Base-by-base conservation (phyloP, 2,329 filamentous ascomycete species). In the Cladosporium sp. region DNA sequence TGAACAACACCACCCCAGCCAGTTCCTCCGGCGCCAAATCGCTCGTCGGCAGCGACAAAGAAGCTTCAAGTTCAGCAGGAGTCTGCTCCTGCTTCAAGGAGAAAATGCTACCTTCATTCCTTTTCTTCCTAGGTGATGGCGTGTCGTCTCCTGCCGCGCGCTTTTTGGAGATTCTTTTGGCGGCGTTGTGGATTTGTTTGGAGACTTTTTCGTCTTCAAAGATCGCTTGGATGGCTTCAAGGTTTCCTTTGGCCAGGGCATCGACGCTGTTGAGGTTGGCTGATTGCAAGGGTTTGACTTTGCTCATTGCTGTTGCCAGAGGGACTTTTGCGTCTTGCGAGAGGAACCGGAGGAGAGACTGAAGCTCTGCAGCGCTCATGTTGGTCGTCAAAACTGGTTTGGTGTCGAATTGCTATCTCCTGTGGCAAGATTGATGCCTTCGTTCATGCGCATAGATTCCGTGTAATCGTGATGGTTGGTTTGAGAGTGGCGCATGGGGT, bases 61-160 rank as follows among this genome's bases (percentile, higher is more conserved):
- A 81, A 5, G 71, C 72, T 64, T 90, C 86, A 1, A 85, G 70
- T 43, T 85, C 79, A 12, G 78, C 75, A 0, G 83, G 77, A 32
- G 64, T 50, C 6, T 50, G 27, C 43, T 50, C 19, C 22, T 64
- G 62, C 24, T 62, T 64, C 17, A 64, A 65, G 0, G 59, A 54
- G 19, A 60, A 61, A 8, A 61, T 54, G 58, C 58, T 56, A 58
- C 69, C 34, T 11, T 58, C 56, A 17, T 54, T 48, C 27, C 52
- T 55, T 52, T 64, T 69, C 54, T 66, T 71, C 29, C 62, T 58
- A 19, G 68, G 63, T 2, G 72, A 64, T 13, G 54, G 15, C 3
- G 59, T 38, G 12, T 69, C 67, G 36, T 68, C 65, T 18, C 70
- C 62, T 4, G 73, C 65, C 41, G 59, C 57, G 19, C 80, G 75